Base-by-base conservation (phyloP, 1,139 yeast genomes). In the Candida glucosophila region DNA sequence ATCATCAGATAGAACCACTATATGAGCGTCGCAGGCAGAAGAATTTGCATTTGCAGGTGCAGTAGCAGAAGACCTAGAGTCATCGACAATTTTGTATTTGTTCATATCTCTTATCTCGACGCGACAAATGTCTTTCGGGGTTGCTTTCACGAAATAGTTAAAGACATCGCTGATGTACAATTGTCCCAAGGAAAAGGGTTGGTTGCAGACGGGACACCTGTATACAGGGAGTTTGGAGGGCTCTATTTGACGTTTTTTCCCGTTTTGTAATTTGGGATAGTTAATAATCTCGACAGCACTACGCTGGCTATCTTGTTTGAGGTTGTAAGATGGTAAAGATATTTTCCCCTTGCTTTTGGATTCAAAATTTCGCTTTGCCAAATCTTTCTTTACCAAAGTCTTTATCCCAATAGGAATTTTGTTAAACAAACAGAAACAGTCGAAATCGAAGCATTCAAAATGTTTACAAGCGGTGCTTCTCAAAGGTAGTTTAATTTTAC, bases 401-500 rank as follows among this genome's bases (percentile, higher is more conserved):
- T 39, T 43, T 6, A 56, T 47, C 0, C 60, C 59, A 4, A 35
- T 30, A 4, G 64, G 55, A 3, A 64, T 48, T 22, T 49, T 53
- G 36, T 60, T 55, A 35, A 58, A 59, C 8, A 49, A 30, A 39
- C 71, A 64, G 32, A 64, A 64, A 28, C 49, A 58, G 9, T 60
- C 62, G 33, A 55, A 61, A 34, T 64, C 71, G 43, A 64, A 64
- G 39, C 71, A 63, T 40, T 62, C 70, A 35, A 64, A 62, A 38
- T 64, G 71, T 17, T 39, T 37, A 34, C 71, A 64, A 2, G 35
- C 32, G 7, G 40, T 34, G 3, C 68, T 51, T 36, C 60, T 63
- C 3, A 64, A 61, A 1, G 71, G 71, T 6, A 63, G 40, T 20
- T 43, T 37, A 22, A 64, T 61, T 29, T 52, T 55, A 21, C 59